Percentiles rank a stretch among this genome's conserved stretches.
phyloP scores from a whole-genome alignment of 1,284 basidiomycete species.

The Ceratobasidium theobromae region DNA sequence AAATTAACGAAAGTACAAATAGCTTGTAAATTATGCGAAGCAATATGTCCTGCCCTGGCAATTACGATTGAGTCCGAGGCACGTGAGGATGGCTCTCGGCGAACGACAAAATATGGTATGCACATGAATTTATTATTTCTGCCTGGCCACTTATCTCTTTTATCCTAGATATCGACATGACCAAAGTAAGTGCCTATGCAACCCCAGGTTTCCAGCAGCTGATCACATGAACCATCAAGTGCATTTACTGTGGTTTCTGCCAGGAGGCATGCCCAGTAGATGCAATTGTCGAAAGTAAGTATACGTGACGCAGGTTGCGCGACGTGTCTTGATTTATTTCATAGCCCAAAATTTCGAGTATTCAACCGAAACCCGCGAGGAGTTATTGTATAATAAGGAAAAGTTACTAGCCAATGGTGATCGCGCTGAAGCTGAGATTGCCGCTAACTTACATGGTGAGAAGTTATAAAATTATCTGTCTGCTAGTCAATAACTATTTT shows the following conservation, averaged over 20 bases:
- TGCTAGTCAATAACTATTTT: constrained; percentile 29
- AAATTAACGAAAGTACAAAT: background rate
- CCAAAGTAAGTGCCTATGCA: constrained; percentile 45
- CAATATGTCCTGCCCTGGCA: constrained; percentile 98
- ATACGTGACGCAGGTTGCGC: constrained; percentile 24
- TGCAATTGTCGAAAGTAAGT: constrained; percentile 97
- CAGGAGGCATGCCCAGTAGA: constrained; percentile 99
- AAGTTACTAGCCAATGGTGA: constrained; percentile 96
- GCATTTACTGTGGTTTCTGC: constrained; percentile 98
- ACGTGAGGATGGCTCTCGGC: constrained; percentile 90
- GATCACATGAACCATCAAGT: constrained; percentile 45
- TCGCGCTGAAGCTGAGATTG: constrained; percentile 93
- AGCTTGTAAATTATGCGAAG: constrained; percentile 99
- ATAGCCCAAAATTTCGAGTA: constrained; percentile 94
- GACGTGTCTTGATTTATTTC: constrained; percentile 18
- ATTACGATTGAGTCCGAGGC: constrained; percentile 99
- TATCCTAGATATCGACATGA: constrained; percentile 57
- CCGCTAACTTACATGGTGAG: constrained; percentile 85
- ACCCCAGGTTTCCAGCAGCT: background rate
- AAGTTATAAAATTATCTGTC: constrained; percentile 35
- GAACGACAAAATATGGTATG: constrained; percentile 93
- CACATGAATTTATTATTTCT: constrained; percentile 28
- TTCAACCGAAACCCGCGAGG: constrained; percentile 96
- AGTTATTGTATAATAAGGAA: constrained; percentile 99
- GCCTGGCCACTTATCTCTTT: constrained; percentile 9